phyloP scores from a whole-genome alignment of 768 basidiomycete species.

The Kwoniella europaea region DNA sequence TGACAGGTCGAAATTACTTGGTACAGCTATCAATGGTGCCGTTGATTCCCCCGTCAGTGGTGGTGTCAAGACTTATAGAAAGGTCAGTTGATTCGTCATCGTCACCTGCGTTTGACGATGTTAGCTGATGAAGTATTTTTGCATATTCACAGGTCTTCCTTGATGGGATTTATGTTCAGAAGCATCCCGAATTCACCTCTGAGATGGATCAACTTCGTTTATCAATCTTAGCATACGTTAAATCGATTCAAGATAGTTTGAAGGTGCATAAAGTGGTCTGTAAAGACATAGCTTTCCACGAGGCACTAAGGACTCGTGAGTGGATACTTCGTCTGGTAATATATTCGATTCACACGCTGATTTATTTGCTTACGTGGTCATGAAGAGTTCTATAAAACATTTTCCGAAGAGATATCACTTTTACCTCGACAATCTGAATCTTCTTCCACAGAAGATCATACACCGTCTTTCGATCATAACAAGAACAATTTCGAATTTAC shows the following conservation, averaged over 20 bases:
- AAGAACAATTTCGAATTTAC: neutral
- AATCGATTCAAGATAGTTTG: slow-evolving; percentile 80
- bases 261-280: slow-evolving; percentile 81
- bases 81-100: slow-evolving; percentile 44
- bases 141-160: slow-evolving; percentile 65
- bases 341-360: too few relatives aligned
- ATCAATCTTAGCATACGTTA: slow-evolving; percentile 69
- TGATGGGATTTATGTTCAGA: slow-evolving; percentile 68
- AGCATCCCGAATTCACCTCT: slow-evolving; percentile 72
- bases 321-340: neutral
- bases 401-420: slow-evolving; percentile 38
- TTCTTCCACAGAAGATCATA: neutral
- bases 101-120: neutral
- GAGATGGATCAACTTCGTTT: slow-evolving; percentile 72
- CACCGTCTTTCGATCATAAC: neutral
- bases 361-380: neutral
- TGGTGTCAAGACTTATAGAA: slow-evolving; percentile 78
- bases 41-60: slow-evolving; percentile 80
- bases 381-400: slow-evolving; percentile 43
- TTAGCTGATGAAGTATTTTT: neutral
- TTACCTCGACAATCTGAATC: slow-evolving; percentile 27
- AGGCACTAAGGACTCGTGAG: slow-evolving; percentile 69
- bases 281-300: slow-evolving; percentile 92
- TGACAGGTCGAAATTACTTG: slow-evolving; percentile 65
- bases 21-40: slow-evolving; percentile 83